A percentile compares a stretch with the other conserved stretches of the same genome.
phyloP scores from a whole-genome alignment of 208 protist species.

The Zelonia costaricensis region DNA sequence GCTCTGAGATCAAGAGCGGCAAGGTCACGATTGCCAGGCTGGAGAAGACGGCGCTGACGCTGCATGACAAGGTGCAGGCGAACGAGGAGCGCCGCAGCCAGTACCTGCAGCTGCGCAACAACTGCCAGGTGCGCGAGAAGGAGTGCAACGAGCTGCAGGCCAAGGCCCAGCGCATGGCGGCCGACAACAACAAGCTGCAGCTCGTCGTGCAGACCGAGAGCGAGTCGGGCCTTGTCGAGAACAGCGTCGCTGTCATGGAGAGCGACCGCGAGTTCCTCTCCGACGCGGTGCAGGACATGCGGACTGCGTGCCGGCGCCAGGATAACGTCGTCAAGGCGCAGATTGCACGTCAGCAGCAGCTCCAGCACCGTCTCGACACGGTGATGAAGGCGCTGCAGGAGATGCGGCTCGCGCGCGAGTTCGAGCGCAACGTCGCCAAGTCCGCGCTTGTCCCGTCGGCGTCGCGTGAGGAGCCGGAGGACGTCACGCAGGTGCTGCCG shows the following conservation, averaged over 20 bases:
- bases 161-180: slow-evolving; percentile 49
- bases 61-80: slow-evolving; percentile 42
- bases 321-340: slow-evolving; percentile 84
- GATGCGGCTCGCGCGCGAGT: slow-evolving; percentile 83
- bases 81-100: slow-evolving; percentile 47
- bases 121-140: slow-evolving; percentile 68
- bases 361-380: slow-evolving; percentile 75
- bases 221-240: slow-evolving; percentile 51
- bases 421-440: slow-evolving; percentile 71
- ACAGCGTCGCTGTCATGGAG: slow-evolving; percentile 66
- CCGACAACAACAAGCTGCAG: slow-evolving; percentile 32
- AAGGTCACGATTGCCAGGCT: slow-evolving; percentile 71
- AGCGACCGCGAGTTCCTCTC: slow-evolving; percentile 76
- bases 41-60: slow-evolving; percentile 49
- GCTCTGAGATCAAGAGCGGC: slow-evolving; percentile 60
- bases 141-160: slow-evolving; percentile 68
- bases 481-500: slow-evolving; percentile 78
- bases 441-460: slow-evolving; percentile 74
- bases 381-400: slow-evolving; percentile 76
- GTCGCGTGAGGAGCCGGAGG: slow-evolving; percentile 72
- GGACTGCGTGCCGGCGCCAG: slow-evolving; percentile 63
- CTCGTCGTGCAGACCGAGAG: slow-evolving; percentile 39
- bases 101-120: slow-evolving; percentile 71
- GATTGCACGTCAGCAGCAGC: slow-evolving; percentile 76
- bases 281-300: slow-evolving; percentile 68